Evolutionary conservation across 345 rosid species (phyloP), one percentile per base, ranked within the genome.

Genomic region (Diplotaxis tenuifolia): DNA sequence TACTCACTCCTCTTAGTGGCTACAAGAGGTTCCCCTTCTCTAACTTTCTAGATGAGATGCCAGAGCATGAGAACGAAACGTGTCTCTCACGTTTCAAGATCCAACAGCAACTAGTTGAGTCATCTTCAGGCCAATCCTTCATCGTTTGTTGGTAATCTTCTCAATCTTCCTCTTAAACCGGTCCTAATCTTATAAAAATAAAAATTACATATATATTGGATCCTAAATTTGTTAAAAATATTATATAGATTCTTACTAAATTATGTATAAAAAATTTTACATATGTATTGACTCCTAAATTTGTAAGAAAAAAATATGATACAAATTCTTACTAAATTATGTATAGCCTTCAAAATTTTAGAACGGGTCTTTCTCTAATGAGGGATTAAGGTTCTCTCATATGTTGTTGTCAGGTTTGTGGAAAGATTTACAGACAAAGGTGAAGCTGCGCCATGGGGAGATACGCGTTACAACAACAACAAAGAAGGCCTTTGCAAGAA

Each of bases 1-100:
- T 21, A 42, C 22, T 15, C 55, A 40, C 68, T 64, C 55, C 68
- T 34, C 56, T 65, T 45, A 15, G 56, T 65, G 68, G 56, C 6
- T 45, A 45, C 25, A 23, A 1, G 56, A 45, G 69, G 1, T 65
- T 65, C 6, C 9, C 12, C 10, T 65, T 65, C 16, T 25, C 40
- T 16, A 27, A 9, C 69, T 47, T 66, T 50, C 11, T 6, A 9
- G 40, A 27, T 0, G 25, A 66, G 16, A 29, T 66, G 27, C 18
- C 60, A 31, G 47, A 66, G 28, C 32, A 5, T 7, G 59, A 66
- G 19, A 10, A 19, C 3, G 56, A 67, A 10, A 11, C 34, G 60
- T 27, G 60, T 53, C 62, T 53, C 29, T 31, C 49, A 52, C 49
- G 61, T 53, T 67, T 53, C 62, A 53, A 16, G 53, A 40, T 40